A percentile compares a stretch with the other conserved stretches of the same genome.
These are phyloP conservation scores for Boletus rubroflammeus DNA, from an alignment of 768 basidiomycete genomes.

Conservation along the genomic window DNA sequence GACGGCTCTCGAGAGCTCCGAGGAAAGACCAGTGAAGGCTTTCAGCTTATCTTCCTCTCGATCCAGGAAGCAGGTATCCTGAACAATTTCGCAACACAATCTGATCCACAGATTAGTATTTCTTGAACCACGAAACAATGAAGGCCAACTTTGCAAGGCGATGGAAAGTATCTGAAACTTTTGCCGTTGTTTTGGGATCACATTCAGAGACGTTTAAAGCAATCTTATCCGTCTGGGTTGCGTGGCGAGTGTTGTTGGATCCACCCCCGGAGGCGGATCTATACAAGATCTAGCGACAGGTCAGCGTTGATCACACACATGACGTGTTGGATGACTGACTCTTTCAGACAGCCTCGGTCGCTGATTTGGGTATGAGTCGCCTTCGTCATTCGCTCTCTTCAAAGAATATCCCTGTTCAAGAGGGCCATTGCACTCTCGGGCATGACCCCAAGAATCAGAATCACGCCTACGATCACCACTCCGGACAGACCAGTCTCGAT, in stretches of 20 bases:
- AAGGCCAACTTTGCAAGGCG: constrained; percentile 35
- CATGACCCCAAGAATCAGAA: constrained; percentile 21
- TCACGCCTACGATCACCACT: constrained; percentile 24
- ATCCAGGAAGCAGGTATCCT: constrained; percentile 40
- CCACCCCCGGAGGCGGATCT: constrained; percentile 6
- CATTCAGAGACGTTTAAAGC: background rate
- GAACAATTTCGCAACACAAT: constrained; percentile 43
- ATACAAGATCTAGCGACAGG: constrained; percentile 10
- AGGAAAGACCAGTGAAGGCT: constrained; percentile 48
- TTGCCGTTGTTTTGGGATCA: constrained; percentile 5
- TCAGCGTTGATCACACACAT: constrained; percentile 8
- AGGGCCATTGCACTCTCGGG: constrained; percentile 18
- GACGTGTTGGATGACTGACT: constrained; percentile 18
- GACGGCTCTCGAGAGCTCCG: constrained; percentile 44
- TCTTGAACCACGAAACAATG: constrained; percentile 4
- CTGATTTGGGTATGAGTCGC: constrained; percentile 25
- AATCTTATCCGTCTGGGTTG: constrained; percentile 8
- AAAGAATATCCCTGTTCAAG: constrained; percentile 14
- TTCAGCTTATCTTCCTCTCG: constrained; percentile 46
- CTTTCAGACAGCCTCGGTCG: constrained; percentile 25
- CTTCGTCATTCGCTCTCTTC: constrained; percentile 28
- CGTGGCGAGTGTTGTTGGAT: constrained; percentile 2
- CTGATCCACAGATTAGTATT: constrained; percentile 29
- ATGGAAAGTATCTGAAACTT: constrained; percentile 34
- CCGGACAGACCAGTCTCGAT: constrained; percentile 17